These are phyloP conservation scores for Taphrina communis DNA, from an alignment of 1,139 yeast species.

Conservation along the genomic window DNA sequence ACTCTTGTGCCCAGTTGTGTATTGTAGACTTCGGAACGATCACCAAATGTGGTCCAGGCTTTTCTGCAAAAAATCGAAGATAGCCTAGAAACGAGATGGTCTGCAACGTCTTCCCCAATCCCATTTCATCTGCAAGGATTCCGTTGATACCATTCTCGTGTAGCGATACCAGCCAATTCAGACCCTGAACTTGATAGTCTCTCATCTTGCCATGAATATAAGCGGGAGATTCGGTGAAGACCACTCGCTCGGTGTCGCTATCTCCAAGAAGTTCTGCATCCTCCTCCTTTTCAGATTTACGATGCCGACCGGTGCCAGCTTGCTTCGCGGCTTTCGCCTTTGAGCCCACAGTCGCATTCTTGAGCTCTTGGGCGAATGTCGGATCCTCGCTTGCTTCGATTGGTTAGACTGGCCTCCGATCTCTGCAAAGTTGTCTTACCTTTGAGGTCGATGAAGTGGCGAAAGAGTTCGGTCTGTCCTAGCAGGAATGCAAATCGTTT, in stretches of 20 bases:
- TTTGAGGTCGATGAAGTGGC: slow-evolving; percentile 82
- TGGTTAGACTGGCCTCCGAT: neutral
- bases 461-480: slow-evolving; percentile 74
- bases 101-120: slow-evolving; percentile 96
- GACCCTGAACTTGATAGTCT: slow-evolving; percentile 94
- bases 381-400: slow-evolving; percentile 58
- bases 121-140: slow-evolving; percentile 98
- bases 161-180: slow-evolving; percentile 94
- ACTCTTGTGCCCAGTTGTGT: slow-evolving; percentile 95
- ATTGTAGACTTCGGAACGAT: slow-evolving; percentile 94
- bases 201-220: slow-evolving; percentile 81
- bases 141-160: slow-evolving; percentile 99
- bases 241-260: slow-evolving; percentile 60
- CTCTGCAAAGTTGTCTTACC: slow-evolving; percentile 58
- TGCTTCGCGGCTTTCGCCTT: slow-evolving; percentile 46
- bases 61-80: slow-evolving; percentile 72
- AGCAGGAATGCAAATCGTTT: slow-evolving; percentile 79
- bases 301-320: slow-evolving; percentile 49
- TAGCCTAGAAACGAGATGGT: slow-evolving; percentile 91
- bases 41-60: slow-evolving; percentile 89
- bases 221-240: slow-evolving; percentile 79
- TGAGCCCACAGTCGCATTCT: slow-evolving; percentile 59
- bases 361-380: slow-evolving; percentile 63
- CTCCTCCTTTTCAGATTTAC: slow-evolving; percentile 68
- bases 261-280: slow-evolving; percentile 84